phyloP scores from a whole-genome alignment of 208 protist genomes.

The Trypanosoma avium region DNA sequence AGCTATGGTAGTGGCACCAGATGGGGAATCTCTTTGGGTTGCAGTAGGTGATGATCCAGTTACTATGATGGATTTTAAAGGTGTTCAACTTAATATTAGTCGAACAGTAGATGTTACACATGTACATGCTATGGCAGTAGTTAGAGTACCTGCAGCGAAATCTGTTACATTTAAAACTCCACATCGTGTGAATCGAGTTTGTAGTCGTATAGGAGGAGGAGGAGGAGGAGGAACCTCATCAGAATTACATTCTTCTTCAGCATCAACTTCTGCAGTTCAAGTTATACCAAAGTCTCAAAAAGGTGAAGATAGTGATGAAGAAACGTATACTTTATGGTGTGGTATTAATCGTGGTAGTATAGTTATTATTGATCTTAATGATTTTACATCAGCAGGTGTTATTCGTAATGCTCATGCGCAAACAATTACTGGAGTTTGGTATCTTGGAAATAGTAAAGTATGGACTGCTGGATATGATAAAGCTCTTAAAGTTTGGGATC shows the following conservation, averaged over 20 bases:
- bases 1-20: constrained; percentile 67
- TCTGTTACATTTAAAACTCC: constrained; percentile 68
- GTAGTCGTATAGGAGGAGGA: constrained; percentile 3
- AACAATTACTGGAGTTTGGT: constrained; percentile 75
- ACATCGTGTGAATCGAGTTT: constrained; percentile 6
- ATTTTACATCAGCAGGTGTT: constrained; percentile 40
- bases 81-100: constrained; percentile 44
- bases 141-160: constrained; percentile 55
- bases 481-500: constrained; percentile 82
- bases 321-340: constrained; percentile 73
- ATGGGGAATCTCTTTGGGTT: constrained; percentile 56
- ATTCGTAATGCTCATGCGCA: constrained; percentile 73
- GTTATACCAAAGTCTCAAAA: not conserved
- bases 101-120: constrained; percentile 67
- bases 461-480: constrained; percentile 86
- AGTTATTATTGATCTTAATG: constrained; percentile 64
- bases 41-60: constrained; percentile 82
- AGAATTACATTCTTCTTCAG: no score
- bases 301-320: constrained; percentile 18
- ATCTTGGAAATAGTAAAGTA: constrained; percentile 68
- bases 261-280: no score
- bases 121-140: constrained; percentile 83
- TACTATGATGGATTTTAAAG: constrained; percentile 56
- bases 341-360: constrained; percentile 72
- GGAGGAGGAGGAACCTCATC: no score